Evolutionary conservation across 768 basidiomycete genomes (phyloP), one percentile per base, ranked within the genome.

Genomic region (Boletus subcaerulescens): DNA sequence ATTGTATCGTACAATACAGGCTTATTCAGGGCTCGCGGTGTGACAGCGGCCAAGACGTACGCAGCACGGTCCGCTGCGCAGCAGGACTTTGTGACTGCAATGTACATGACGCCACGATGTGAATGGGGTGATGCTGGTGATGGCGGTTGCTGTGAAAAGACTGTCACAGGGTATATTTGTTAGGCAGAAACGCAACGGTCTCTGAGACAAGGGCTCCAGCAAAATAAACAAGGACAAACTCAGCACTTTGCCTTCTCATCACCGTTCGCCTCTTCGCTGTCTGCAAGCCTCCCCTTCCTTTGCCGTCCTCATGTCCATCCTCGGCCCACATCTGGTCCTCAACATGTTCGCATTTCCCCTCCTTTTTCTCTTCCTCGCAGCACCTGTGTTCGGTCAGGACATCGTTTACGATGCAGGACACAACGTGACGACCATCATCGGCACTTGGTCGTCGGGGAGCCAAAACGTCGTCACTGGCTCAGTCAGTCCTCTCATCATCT

Each of bases 361-460:
- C 49, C 55, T 73, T 29, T 63, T 35, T 0, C 52, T 68, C 44
- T 24, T 60, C 12, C 33, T 73, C 29, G 68, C 69, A 11, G 32
- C 69, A 10, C 61, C 69, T 55, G 72, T 64, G 32, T 48, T 72
- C 36, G 67, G 61, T 20, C 76, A 77, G 63, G 57, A 64, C 43
- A 80, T 81, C 54, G 53, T 59, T 0, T 83, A 73, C 64, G 68
- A 80, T 64, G 0, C 64, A 1, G 63, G 50, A 1, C 85, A 87
- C 69, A 95, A 95, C 68, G 76, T 81, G 4, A 92, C 92, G 0
- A 45, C 73, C 51, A 74, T 98, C 48, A 58, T 65, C 31, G 96
- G 96, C 0, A 94, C 93, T 12, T 98, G 96, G 96, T 80, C 80
- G 46, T 86, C 91, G 36, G 92, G 92, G 18, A 85, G 82, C 63